phyloP scores from a whole-genome alignment of 352 stramenopile genomes.

The Pythium aristosporum region DNA sequence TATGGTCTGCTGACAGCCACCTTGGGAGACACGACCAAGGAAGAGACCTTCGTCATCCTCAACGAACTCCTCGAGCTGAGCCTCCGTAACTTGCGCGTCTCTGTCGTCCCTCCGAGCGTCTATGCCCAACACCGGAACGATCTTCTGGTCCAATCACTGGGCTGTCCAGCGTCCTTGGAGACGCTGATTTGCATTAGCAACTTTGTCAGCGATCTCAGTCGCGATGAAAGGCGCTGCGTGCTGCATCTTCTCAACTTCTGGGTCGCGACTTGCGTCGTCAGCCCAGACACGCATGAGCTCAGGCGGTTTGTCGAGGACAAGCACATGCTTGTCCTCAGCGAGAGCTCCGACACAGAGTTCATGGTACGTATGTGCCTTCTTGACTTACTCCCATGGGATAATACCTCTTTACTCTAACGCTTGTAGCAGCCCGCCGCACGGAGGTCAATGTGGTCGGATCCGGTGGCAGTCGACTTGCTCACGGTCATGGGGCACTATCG shows the following conservation, averaged over 20 bases:
- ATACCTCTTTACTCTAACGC: background rate
- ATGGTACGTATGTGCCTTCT: slow-evolving; percentile 38
- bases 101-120: slow-evolving; percentile 42
- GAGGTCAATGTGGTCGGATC: slow-evolving; percentile 42
- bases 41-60: slow-evolving; percentile 43
- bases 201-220: slow-evolving; percentile 46
- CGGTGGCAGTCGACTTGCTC: slow-evolving; percentile 47
- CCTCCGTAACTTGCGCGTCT: slow-evolving; percentile 61
- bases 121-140: slow-evolving; percentile 48
- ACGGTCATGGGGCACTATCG: slow-evolving; percentile 61
- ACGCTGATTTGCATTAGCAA: slow-evolving; percentile 44
- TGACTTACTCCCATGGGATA: background rate
- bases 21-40: slow-evolving; percentile 16
- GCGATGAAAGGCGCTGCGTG: slow-evolving; percentile 50
- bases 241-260: slow-evolving; percentile 57
- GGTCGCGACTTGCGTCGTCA: slow-evolving; percentile 45
- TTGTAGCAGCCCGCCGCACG: slow-evolving; percentile 32
- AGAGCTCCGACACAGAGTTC: slow-evolving; percentile 59
- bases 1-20: slow-evolving; percentile 20
- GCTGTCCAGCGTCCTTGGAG: slow-evolving; percentile 38
- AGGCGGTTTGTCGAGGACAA: slow-evolving; percentile 49
- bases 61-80: slow-evolving; percentile 67
- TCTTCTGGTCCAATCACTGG: slow-evolving; percentile 35
- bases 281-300: slow-evolving; percentile 33
- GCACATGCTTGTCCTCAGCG: slow-evolving; percentile 56